Evolutionary conservation across 495 filamentous ascomycete species (phyloP).

Genomic region (Trichoderma orchidacearum): DNA sequence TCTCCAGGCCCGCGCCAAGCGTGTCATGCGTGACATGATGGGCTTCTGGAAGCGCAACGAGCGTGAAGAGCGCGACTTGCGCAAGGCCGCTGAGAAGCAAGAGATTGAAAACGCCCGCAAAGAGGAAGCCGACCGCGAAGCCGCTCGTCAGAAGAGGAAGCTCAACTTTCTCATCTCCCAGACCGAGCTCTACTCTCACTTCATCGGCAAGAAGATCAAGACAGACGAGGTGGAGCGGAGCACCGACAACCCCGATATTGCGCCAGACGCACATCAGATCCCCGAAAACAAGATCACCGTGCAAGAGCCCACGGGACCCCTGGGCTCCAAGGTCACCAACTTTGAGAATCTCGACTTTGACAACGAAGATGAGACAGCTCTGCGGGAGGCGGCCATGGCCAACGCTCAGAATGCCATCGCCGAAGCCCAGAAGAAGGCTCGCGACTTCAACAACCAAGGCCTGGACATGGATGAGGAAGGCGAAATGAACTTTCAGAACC

Average conservation of each 20-base stretch:
- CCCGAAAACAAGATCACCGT: slow-evolving; percentile 37
- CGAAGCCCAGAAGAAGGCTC: slow-evolving; percentile 83
- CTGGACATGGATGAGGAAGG: slow-evolving; percentile 62
- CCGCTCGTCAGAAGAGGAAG: slow-evolving; percentile 93
- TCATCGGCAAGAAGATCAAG: slow-evolving; percentile 98
- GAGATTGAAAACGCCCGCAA: slow-evolving; percentile 94
- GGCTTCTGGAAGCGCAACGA: slow-evolving; percentile 99
- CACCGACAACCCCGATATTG: slow-evolving; percentile 64
- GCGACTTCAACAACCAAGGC: slow-evolving; percentile 69
- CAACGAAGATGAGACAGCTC: slow-evolving; percentile 72
- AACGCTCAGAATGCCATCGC: slow-evolving; percentile 96
- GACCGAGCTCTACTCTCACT: slow-evolving; percentile 97
- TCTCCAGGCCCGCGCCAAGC: slow-evolving; percentile 89
- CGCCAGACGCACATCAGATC: slow-evolving; percentile 28
- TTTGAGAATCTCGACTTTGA: slow-evolving; percentile 96
- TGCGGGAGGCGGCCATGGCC: slow-evolving; percentile 75
- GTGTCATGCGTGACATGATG: slow-evolving; percentile 99
- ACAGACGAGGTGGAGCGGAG: slow-evolving; percentile 83
- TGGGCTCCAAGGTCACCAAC: slow-evolving; percentile 63
- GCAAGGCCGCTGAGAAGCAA: slow-evolving; percentile 87
- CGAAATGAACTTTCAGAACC: slow-evolving; percentile 99
- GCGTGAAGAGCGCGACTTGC: slow-evolving; percentile 85
- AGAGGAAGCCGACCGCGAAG: slow-evolving; percentile 92
- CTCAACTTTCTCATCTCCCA: slow-evolving; percentile 99
- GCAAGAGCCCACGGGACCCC: slow-evolving; percentile 41